Evolutionary conservation across 2,329 filamentous ascomycete genomes (phyloP).

Genomic region (Colletotrichum aenigma): DNA sequence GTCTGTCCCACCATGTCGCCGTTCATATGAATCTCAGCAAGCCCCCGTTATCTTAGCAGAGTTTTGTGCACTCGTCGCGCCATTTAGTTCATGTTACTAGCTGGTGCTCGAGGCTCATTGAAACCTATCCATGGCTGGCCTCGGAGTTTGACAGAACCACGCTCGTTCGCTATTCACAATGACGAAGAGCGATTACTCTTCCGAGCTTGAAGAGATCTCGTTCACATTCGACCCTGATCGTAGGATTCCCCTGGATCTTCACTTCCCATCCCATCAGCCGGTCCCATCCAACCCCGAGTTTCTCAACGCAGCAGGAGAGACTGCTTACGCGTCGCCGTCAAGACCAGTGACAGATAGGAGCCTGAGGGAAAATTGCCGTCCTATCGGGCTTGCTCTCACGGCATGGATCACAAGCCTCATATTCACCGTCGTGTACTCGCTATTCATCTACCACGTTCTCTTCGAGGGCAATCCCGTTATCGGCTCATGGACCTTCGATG

Average conservation of each 20-base stretch:
- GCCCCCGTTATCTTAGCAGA: neutral
- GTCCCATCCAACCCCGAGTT: neutral
- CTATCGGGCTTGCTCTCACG: neutral
- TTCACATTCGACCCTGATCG: neutral
- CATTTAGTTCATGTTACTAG: neutral
- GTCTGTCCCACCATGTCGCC: neutral
- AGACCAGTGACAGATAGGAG: neutral
- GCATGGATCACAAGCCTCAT: neutral
- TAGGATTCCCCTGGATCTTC: neutral
- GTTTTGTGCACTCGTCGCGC: neutral
- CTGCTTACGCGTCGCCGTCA: neutral
- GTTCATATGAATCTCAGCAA: neutral
- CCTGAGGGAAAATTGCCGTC: neutral
- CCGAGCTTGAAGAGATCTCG: neutral
- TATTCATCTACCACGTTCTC: slow-evolving; percentile 12
- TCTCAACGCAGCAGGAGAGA: neutral
- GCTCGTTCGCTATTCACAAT: neutral
- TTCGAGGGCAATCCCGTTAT: slow-evolving; percentile 1
- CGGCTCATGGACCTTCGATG: neutral
- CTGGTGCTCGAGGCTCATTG: neutral
- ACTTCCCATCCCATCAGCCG: neutral
- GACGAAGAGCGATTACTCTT: neutral
- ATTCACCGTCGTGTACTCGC: slow-evolving; percentile 8
- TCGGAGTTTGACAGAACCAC: neutral
- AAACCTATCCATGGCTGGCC: neutral